phyloP scores from a whole-genome alignment of 305 asterid genomes.

The Rubia peregrina region DNA sequence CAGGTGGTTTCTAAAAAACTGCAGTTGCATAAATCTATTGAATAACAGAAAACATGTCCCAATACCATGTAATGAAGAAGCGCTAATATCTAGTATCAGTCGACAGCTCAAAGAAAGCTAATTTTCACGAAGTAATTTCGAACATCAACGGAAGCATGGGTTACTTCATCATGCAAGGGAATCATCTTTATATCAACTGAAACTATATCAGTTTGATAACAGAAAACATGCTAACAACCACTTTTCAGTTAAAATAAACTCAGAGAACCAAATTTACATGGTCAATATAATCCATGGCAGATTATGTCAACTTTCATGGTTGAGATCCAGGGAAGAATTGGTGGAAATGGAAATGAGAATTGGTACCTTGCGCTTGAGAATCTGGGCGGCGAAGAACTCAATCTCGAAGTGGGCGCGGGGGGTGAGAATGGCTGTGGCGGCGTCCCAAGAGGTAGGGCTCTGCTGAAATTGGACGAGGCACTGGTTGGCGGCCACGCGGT shows the following conservation, averaged over 20 bases:
- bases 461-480: conserved; percentile 94
- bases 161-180: neutral
- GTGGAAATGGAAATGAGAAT: conserved; percentile 11
- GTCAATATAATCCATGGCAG: neutral
- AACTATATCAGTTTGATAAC: neutral
- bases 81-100: too few species aligned
- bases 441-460: conserved; percentile 75
- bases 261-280: neutral
- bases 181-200: neutral
- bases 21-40: neutral
- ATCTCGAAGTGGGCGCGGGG: conserved; percentile 54
- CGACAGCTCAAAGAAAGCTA: too few species aligned
- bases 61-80: neutral
- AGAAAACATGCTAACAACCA: neutral
- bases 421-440: conserved; percentile 76
- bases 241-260: neutral
- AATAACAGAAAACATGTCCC: neutral
- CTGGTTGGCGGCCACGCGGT: conserved; percentile 90
- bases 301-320: neutral
- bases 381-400: conserved; percentile 88
- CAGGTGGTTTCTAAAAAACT: neutral
- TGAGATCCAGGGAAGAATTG: neutral
- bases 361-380: conserved; percentile 77
- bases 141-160: neutral
- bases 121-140: neutral